These are phyloP conservation scores for Cryptococcus maquisensis DNA, from an alignment of 1,284 basidiomycete species.

Conservation along the genomic window DNA sequence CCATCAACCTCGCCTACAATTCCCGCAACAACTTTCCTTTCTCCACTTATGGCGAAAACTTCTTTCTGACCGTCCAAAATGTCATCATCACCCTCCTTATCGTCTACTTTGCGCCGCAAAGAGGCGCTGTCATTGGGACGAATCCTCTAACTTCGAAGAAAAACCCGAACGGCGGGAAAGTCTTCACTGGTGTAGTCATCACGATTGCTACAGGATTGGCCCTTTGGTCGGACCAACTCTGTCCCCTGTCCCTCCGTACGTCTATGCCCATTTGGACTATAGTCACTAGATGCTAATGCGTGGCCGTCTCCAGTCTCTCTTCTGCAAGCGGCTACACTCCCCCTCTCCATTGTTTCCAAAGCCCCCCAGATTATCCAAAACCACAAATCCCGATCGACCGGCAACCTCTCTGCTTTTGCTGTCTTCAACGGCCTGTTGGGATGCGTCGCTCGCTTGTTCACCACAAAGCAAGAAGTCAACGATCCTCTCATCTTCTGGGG, in stretches of 20 bases:
- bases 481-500: constrained; percentile 73
- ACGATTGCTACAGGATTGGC: constrained; percentile 51
- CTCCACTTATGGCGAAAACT: constrained; percentile 91
- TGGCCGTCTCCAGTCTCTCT: constrained; percentile 49
- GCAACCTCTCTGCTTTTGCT: constrained; percentile 84
- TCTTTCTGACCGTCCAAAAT: constrained; percentile 82
- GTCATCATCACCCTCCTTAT: constrained; percentile 76
- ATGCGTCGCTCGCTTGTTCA: constrained; percentile 83
- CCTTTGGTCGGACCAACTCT: constrained; percentile 51
- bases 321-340: constrained; percentile 73
- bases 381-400: constrained; percentile 66
- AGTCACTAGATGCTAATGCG: not conserved
- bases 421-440: constrained; percentile 73
- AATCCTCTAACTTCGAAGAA: constrained; percentile 4
- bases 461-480: constrained; percentile 77
- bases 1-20: constrained; percentile 81
- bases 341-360: constrained; percentile 78
- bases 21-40: constrained; percentile 80
- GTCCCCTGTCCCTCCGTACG: constrained; percentile 37
- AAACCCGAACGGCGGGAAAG: constrained; percentile 15
- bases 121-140: constrained; percentile 5
- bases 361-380: constrained; percentile 82
- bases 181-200: constrained; percentile 49
- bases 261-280: not conserved
- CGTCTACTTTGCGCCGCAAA: constrained; percentile 52